phyloP scores from a whole-genome alignment of 75 land plant species.

The Ceratopteris richardii region DNA sequence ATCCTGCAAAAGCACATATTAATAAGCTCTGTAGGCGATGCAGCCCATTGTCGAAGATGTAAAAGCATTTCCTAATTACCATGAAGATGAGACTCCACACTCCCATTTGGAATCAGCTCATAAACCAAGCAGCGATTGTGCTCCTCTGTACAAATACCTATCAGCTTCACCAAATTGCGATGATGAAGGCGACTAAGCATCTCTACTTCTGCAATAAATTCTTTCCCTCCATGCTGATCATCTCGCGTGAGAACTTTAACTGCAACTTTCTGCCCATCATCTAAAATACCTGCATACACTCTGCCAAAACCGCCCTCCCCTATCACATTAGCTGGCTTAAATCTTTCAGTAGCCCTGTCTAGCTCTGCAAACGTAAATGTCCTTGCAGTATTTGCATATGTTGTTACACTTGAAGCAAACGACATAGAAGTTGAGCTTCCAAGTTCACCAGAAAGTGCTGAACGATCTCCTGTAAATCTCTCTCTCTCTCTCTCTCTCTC shows the following conservation, averaged over 20 bases:
- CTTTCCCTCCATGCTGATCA: conserved; percentile 70
- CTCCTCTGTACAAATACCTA: conserved; percentile 85
- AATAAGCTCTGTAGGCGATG: no score
- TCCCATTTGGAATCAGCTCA: conserved; percentile 89
- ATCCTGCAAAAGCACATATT: conserved; percentile 6
- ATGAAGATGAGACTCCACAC: conserved; percentile 96
- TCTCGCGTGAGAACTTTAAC: conserved; percentile 76
- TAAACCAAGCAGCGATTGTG: conserved; percentile 72
- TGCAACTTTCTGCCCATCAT: conserved; percentile 74
- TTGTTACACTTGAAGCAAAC: conserved; percentile 48
- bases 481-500: no score
- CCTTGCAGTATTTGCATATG: conserved; percentile 55
- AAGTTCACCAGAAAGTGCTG: conserved; percentile 36
- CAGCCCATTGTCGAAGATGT: no score
- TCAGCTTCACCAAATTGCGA: conserved; percentile 83
- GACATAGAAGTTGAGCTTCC: conserved; percentile 53
- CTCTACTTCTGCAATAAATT: conserved; percentile 88
- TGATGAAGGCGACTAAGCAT: conserved; percentile 94
- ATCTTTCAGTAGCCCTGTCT: conserved; percentile 71
- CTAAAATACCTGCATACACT: conserved; percentile 71
- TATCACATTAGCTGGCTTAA: conserved; percentile 49
- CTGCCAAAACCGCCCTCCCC: conserved; percentile 98
- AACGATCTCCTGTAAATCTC: no score
- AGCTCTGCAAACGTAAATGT: conserved; percentile 71
- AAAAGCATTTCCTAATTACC: conserved; percentile 31